Percentiles rank a stretch among this genome's conserved stretches.
Conservation (phyloP, 2,329 filamentous ascomycete genomes). For the Phialophora verrucosa region DNA sequence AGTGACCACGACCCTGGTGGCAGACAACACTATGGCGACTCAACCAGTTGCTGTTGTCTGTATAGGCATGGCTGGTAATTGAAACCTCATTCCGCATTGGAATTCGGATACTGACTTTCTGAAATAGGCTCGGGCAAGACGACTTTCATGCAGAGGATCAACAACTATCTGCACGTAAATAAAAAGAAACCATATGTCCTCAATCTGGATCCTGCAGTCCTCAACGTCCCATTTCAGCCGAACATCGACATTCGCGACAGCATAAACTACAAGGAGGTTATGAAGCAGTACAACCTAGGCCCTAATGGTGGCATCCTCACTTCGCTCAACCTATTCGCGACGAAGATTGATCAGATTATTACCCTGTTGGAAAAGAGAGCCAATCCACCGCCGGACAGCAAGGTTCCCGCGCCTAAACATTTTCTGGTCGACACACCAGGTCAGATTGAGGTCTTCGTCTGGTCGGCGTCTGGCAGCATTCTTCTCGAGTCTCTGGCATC, state of each 20-base stretch:
- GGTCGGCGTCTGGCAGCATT: conserved; percentile 94
- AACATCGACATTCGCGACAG: conserved; percentile 99
- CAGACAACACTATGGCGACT: conserved; percentile 51
- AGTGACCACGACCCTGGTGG: background rate
- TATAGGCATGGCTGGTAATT: conserved; percentile 89
- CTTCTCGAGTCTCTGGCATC: conserved; percentile 90
- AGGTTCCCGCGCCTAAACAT: conserved; percentile 72
- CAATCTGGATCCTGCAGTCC: conserved; percentile 94
- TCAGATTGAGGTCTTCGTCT: conserved; percentile 98
- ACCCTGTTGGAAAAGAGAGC: conserved; percentile 87
- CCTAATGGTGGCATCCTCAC: conserved; percentile 97
- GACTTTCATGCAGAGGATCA: conserved; percentile 99
- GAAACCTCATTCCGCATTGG: conserved; percentile 3
- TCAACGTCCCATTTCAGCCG: conserved; percentile 89
- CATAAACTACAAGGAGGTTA: conserved; percentile 99
- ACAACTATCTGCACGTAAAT: conserved; percentile 84
- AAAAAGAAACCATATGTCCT: conserved; percentile 88
- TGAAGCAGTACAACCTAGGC: conserved; percentile 98
- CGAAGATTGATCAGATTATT: conserved; percentile 96
- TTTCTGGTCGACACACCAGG: conserved; percentile 95
- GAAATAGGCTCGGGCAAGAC: conserved; percentile 86
- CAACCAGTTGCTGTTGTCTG: conserved; percentile 83
- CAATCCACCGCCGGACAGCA: conserved; percentile 64
- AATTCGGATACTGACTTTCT: conserved; percentile 18
- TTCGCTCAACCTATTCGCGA: conserved; percentile 93